Conservation (phyloP, 73 alveolate genomes). For the Tetrahymena malaccensis region DNA sequence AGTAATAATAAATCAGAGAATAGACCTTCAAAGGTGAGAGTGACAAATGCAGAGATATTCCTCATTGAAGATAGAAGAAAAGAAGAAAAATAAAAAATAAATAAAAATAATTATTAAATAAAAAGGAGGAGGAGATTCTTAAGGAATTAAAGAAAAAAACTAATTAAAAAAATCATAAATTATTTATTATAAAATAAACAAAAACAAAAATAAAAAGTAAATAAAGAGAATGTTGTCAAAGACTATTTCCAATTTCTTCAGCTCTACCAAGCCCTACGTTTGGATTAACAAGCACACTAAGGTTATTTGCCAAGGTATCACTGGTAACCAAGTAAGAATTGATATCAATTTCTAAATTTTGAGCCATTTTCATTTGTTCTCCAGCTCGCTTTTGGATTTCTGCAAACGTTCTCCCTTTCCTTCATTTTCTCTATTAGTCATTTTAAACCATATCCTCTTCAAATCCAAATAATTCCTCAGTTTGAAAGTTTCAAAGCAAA, state of each 20-base stretch:
- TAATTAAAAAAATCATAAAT: neutral
- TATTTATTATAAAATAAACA: neutral
- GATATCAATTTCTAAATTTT: neutral
- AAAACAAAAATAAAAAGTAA: neutral
- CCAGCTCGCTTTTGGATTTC: neutral
- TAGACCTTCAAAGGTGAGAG: neutral
- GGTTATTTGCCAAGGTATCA: slow-evolving; percentile 94
- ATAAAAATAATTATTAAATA: neutral
- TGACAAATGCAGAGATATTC: neutral
- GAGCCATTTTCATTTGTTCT: neutral
- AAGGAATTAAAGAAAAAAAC: neutral
- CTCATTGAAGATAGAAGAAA: neutral
- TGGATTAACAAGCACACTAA: slow-evolving; percentile 89
- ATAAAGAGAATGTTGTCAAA: slow-evolving; percentile 23
- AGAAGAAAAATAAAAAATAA: neutral
- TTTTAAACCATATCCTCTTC: neutral
- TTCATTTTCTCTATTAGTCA: neutral
- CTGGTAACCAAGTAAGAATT: slow-evolving; percentile 73
- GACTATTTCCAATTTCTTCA: slow-evolving; percentile 20
- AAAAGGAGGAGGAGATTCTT: neutral
- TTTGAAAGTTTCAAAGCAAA: neutral
- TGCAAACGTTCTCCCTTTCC: neutral
- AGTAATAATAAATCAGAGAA: neutral
- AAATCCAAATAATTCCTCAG: neutral
- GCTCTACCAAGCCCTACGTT: slow-evolving; percentile 32